Base-by-base conservation (phyloP, 1,284 basidiomycete species). In the Tilletia indica region DNA sequence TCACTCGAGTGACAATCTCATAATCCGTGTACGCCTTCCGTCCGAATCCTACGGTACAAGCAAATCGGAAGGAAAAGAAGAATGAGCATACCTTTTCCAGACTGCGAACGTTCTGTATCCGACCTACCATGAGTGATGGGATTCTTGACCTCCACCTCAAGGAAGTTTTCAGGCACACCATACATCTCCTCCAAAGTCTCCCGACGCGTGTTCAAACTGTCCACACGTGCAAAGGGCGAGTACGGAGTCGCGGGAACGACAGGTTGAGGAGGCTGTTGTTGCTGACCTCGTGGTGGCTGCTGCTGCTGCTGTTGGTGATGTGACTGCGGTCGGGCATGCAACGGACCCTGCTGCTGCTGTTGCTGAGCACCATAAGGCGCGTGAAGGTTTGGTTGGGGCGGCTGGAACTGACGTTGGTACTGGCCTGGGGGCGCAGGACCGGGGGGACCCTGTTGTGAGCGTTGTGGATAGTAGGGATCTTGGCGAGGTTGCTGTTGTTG, bases 1-100 rank as follows among this genome's bases (percentile, higher is more conserved):
- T 72, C 75, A 93, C 94, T 89, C 94, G 93, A 88, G 94, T 97
- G 69, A 97, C 91, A 76, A 99, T 92, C 87, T 99, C 96, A 83
- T 99, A 99, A 88, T 99, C 95, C 66, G 96, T 99, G 85, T 93
- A 99, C 94, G 96, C 97, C 88, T 97, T 97, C 79, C 96, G 88
- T 0, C 82, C 82, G 21, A 78, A 77, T 12, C 82, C 74, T 75
- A 49, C 14, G n/a, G 42, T 21, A 25, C 25, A 31, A 31, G 25
- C 25, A 31, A 31, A 31, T 31, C 25, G 25, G 25, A 31, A 31
- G 25, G 25, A 31, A 31, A 31, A 31, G 25, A 31, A 31, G 25
- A 31, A 31, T 31, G 25, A 31, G 25, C 25, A 31, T 31, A 31
- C 25, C 0, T 31, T 31, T 31, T 31, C 25, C 25, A 31, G 25